Conservation (phyloP, 768 basidiomycete species). For the Suillus fuscotomentosus region DNA sequence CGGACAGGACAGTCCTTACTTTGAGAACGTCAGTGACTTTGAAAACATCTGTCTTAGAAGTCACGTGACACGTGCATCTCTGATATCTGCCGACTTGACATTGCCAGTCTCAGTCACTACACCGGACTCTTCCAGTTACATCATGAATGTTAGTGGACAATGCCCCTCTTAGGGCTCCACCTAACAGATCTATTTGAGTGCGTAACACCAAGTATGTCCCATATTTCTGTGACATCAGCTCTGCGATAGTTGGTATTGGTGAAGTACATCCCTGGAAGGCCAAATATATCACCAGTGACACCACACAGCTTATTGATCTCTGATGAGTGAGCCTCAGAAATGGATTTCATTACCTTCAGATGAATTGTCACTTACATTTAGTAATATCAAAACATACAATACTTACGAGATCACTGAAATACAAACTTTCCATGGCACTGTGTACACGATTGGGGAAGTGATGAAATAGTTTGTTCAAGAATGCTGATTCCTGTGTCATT, state of each 20-base stretch:
- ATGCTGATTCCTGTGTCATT: background rate
- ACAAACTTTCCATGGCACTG: background rate
- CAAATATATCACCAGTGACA: background rate
- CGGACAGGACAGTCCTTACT: too few relatives aligned
- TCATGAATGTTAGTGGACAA: too few relatives aligned
- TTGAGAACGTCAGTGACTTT: too few relatives aligned
- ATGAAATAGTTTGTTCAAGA: background rate
- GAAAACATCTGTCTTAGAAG: too few relatives aligned
- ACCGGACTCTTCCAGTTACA: too few relatives aligned
- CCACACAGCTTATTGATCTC: background rate
- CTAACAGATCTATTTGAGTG: too few relatives aligned
- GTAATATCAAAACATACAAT: background rate
- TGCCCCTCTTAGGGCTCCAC: too few relatives aligned
- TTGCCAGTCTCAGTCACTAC: too few relatives aligned
- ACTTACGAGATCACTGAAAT: background rate
- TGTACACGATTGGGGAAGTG: background rate
- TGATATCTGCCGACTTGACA: too few relatives aligned
- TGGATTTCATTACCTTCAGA: background rate
- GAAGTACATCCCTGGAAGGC: slow-evolving; percentile 4
- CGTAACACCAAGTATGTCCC: slow-evolving; percentile 1
- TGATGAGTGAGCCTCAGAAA: background rate
- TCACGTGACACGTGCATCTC: too few relatives aligned
- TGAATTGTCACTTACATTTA: background rate
- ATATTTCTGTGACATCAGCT: background rate
- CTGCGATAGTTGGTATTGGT: background rate